phyloP scores from a whole-genome alignment of 257 asterid species.

The Voacanga thouarsii region DNA sequence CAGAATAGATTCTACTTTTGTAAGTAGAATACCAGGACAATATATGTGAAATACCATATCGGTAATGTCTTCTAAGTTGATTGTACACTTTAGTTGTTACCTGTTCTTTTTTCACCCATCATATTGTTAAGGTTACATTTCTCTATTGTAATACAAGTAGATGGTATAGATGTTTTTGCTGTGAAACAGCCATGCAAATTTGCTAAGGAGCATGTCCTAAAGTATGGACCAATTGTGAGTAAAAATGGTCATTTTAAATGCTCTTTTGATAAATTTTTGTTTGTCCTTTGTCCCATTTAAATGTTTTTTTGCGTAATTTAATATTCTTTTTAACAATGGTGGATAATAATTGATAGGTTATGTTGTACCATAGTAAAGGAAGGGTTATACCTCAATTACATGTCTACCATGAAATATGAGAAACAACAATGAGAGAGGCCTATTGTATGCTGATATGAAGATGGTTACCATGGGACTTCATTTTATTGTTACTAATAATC shows the following conservation, averaged over 20 bases:
- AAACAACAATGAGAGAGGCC: too few relatives aligned
- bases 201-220: constrained; percentile 86
- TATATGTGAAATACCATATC: too few relatives aligned
- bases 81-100: too few relatives aligned
- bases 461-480: too few relatives aligned
- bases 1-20: not conserved
- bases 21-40: too few relatives aligned
- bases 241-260: not conserved
- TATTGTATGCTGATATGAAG: too few relatives aligned
- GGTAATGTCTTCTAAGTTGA: too few relatives aligned
- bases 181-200: constrained; percentile 96
- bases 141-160: constrained; percentile 77
- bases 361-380: not conserved
- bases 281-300: not conserved
- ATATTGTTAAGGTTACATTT: constrained; percentile 1
- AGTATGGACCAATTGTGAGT: constrained; percentile 98
- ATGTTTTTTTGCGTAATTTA: too few relatives aligned
- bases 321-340: not conserved
- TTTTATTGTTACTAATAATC: too few relatives aligned
- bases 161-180: constrained; percentile 97
- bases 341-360: not conserved
- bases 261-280: too few relatives aligned
- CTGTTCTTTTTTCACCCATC: too few relatives aligned
- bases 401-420: too few relatives aligned
- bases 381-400: not conserved